These are phyloP conservation scores for Entonaema liquescens DNA, from an alignment of 495 filamentous ascomycete species.

Conservation along the genomic window DNA sequence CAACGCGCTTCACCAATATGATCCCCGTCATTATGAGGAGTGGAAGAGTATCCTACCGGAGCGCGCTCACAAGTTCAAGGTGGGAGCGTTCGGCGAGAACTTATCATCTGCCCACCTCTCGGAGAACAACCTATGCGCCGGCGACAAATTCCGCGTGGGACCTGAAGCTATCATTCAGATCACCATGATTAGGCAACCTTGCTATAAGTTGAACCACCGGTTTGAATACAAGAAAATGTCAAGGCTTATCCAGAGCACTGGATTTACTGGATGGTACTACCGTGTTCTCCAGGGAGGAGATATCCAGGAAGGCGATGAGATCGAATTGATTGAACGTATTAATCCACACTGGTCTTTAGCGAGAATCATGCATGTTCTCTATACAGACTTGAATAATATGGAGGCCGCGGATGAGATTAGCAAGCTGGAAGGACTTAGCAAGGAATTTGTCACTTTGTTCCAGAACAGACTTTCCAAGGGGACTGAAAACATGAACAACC, in stretches of 20 bases:
- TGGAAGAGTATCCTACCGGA: constrained; percentile 50
- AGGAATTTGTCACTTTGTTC: constrained; percentile 42
- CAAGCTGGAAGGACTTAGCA: constrained; percentile 48
- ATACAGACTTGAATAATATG: constrained; percentile 48
- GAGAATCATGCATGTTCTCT: constrained; percentile 52
- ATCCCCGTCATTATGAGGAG: constrained; percentile 48
- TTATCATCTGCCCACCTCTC: constrained; percentile 47
- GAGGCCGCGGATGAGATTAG: constrained; percentile 48
- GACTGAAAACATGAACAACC: constrained; percentile 37
- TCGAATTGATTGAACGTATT: constrained; percentile 50
- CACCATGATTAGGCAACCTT: constrained; percentile 51
- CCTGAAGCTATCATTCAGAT: constrained; percentile 45
- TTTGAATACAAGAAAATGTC: constrained; percentile 55
- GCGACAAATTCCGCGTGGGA: constrained; percentile 53
- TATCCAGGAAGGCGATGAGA: constrained; percentile 49
- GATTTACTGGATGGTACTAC: constrained; percentile 57
- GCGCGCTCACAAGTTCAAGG: constrained; percentile 47
- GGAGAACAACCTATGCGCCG: constrained; percentile 57
- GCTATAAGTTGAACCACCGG: constrained; percentile 51
- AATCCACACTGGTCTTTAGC: constrained; percentile 55
- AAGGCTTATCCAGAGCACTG: constrained; percentile 49
- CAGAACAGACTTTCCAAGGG: constrained; percentile 34
- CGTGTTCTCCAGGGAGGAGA: constrained; percentile 51
- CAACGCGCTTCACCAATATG: constrained; percentile 59
- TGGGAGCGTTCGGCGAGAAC: constrained; percentile 60